A percentile compares a stretch with the other conserved stretches of the same genome.
Evolutionary conservation across 73 alveolate genomes (phyloP).

Genomic region (Paraurostyla sp.): DNA sequence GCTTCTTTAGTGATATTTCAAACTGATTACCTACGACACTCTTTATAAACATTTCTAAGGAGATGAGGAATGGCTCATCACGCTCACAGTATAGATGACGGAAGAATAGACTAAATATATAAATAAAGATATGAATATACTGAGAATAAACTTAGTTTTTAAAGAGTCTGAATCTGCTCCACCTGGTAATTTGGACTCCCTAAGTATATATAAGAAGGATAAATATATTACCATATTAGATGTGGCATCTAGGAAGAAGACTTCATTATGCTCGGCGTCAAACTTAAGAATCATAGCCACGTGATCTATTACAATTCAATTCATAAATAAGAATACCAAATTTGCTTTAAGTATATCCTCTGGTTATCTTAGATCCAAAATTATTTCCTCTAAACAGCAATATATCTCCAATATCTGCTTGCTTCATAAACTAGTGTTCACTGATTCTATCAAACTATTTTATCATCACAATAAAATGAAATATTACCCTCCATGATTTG

Average conservation of each 20-base stretch:
- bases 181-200: constrained; percentile 35
- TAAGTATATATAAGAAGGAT: background rate
- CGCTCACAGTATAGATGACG: constrained; percentile 40
- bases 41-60: background rate
- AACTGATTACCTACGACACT: constrained; percentile 34
- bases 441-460: constrained; percentile 46
- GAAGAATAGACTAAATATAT: constrained; percentile 8
- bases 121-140: background rate
- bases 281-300: constrained; percentile 42
- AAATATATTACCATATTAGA: background rate
- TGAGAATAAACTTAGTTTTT: background rate
- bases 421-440: background rate
- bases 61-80: background rate
- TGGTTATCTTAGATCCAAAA: constrained; percentile 41
- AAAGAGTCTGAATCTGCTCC: constrained; percentile 51
- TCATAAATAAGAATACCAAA: constrained; percentile 2
- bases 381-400: constrained; percentile 39
- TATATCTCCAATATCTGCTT: constrained; percentile 45
- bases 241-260: constrained; percentile 42
- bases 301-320: constrained; percentile 24
- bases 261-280: constrained; percentile 29
- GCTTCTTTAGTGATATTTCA: constrained; percentile 1
- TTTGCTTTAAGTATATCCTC: constrained; percentile 32
- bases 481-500: constrained; percentile 48
- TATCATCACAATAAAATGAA: background rate